Evolutionary conservation across 1,139 yeast species (phyloP).

Genomic region (Sugiyamaella novakii): DNA sequence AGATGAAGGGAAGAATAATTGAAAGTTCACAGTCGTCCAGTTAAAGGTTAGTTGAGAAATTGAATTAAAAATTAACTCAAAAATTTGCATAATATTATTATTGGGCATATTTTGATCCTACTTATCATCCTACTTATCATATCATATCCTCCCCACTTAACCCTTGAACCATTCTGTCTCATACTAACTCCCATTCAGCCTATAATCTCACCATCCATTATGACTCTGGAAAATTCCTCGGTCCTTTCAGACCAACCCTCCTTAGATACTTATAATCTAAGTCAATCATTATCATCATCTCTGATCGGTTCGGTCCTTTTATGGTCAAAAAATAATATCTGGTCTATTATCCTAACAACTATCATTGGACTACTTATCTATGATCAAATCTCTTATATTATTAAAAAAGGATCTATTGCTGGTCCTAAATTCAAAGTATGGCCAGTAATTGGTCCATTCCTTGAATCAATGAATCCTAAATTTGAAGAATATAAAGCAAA

Average conservation of each 20-base stretch:
- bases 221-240: slow-evolving; percentile 10
- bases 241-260: slow-evolving; percentile 6
- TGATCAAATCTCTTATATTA: slow-evolving; percentile 79
- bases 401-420: slow-evolving; percentile 81
- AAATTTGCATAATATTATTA: too few relatives aligned
- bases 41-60: neutral
- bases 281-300: slow-evolving; percentile 9
- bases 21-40: too few relatives aligned
- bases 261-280: slow-evolving; percentile 1
- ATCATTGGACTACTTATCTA: slow-evolving; percentile 59
- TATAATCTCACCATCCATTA: neutral
- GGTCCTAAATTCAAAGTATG: slow-evolving; percentile 86
- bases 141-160: too few relatives aligned
- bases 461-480: slow-evolving; percentile 94
- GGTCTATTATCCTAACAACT: slow-evolving; percentile 55
- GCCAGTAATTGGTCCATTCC: slow-evolving; percentile 95
- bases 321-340: slow-evolving; percentile 30
- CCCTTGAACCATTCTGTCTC: neutral
- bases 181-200: neutral
- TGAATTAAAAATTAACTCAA: too few relatives aligned
- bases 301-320: slow-evolving; percentile 11
- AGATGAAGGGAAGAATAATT: too few relatives aligned
- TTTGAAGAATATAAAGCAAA: slow-evolving; percentile 90
- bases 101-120: too few relatives aligned
- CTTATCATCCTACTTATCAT: too few relatives aligned